Conservation (phyloP, 495 filamentous ascomycete species). For the Penicillium coprophilum region DNA sequence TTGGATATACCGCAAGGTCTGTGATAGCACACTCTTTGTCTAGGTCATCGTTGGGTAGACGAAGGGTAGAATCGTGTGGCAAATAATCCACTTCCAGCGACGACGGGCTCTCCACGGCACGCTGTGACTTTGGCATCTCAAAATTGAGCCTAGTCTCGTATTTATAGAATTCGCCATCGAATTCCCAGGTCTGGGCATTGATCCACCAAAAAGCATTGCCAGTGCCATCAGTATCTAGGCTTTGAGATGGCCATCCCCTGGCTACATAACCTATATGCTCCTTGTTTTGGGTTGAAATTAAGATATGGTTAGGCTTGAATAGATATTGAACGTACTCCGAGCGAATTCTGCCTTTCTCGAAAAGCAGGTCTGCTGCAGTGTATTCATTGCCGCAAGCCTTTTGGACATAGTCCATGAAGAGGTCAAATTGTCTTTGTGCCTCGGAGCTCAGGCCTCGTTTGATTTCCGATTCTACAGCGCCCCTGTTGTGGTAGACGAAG, state of each 20-base stretch:
- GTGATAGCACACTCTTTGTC: constrained; percentile 4
- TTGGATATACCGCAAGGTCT: constrained; percentile 16
- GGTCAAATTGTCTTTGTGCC: constrained; percentile 6
- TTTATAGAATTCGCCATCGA: constrained; percentile 1
- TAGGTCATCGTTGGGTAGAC: neutral
- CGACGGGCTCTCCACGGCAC: too few species aligned
- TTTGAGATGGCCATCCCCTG: neutral
- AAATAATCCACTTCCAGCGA: neutral
- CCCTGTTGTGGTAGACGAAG: constrained; percentile 8
- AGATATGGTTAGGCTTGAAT: constrained; percentile 21
- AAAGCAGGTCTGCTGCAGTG: constrained; percentile 18
- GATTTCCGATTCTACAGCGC: neutral
- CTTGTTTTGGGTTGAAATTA: constrained; percentile 12
- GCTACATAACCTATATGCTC: constrained; percentile 6
- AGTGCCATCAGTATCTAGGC: too few species aligned
- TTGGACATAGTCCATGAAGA: constrained; percentile 13
- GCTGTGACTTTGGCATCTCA: neutral
- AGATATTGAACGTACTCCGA: constrained; percentile 24
- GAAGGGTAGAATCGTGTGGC: neutral
- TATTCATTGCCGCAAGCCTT: constrained; percentile 15
- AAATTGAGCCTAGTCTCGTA: neutral
- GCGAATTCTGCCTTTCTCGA: constrained; percentile 24
- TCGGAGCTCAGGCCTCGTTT: neutral
- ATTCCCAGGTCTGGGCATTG: neutral
- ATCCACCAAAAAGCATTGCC: neutral